Conservation (phyloP, 2,329 filamentous ascomycete species). For the Myriosclerotinia duriaeana region DNA sequence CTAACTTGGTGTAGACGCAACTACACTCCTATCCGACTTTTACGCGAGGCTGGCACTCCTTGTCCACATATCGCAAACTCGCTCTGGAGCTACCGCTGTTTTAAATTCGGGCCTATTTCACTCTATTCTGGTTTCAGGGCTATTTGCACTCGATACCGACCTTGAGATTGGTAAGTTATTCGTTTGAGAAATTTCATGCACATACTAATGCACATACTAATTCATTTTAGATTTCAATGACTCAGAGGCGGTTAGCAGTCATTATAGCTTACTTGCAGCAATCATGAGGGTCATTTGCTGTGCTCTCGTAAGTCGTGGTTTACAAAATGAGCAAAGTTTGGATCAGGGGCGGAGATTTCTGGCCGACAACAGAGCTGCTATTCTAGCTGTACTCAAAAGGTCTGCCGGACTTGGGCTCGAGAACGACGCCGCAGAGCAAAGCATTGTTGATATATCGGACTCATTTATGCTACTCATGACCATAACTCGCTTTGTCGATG, state of each 20-base stretch:
- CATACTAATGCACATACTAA: conserved; percentile 26
- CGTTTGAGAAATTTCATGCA: conserved; percentile 20
- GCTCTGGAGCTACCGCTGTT: conserved; percentile 80
- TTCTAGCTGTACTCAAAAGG: conserved; percentile 87
- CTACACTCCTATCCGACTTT: conserved; percentile 47
- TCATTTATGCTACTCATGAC: conserved; percentile 80
- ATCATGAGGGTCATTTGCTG: conserved; percentile 80
- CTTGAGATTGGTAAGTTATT: conserved; percentile 67
- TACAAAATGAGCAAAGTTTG: conserved; percentile 71
- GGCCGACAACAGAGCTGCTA: conserved; percentile 75
- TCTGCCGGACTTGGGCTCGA: conserved; percentile 71
- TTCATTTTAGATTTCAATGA: conserved; percentile 37
- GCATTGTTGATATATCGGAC: conserved; percentile 76
- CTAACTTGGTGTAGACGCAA: conserved; percentile 40
- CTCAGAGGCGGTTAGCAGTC: conserved; percentile 36
- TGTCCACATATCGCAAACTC: conserved; percentile 78
- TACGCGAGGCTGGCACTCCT: conserved; percentile 79
- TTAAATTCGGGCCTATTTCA: conserved; percentile 86
- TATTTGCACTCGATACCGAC: conserved; percentile 90
- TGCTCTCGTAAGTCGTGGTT: conserved; percentile 75
- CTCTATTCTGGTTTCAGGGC: conserved; percentile 73
- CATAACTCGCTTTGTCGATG: conserved; percentile 82
- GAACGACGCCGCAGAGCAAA: conserved; percentile 51
- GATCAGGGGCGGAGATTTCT: conserved; percentile 79
- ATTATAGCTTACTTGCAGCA: conserved; percentile 76